Conservation (phyloP, 495 filamentous ascomycete species). For the Xylaria bambusicola region DNA sequence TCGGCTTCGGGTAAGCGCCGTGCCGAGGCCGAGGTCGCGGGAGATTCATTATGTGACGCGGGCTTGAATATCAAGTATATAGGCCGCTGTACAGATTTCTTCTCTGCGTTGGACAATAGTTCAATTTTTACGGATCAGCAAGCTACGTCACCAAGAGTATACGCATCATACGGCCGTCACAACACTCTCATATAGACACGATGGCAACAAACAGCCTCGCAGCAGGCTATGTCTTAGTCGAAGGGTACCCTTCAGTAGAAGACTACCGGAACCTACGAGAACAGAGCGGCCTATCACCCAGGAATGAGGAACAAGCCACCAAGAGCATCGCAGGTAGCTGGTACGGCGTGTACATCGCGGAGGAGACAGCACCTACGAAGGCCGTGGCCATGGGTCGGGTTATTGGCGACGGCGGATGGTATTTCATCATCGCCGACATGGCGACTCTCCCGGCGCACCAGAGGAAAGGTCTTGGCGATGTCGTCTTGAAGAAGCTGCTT, state of each 20-base stretch:
- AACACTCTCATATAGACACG: background rate
- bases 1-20: too few relatives aligned
- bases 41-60: too few relatives aligned
- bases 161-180: background rate
- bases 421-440: slow-evolving; percentile 57
- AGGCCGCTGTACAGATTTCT: too few relatives aligned
- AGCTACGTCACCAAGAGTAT: too few relatives aligned
- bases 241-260: slow-evolving; percentile 39
- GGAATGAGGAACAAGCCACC: slow-evolving; percentile 40
- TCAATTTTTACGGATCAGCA: too few relatives aligned
- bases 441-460: slow-evolving; percentile 52
- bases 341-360: slow-evolving; percentile 45
- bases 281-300: slow-evolving; percentile 36
- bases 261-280: slow-evolving; percentile 45
- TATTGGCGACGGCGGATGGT: slow-evolving; percentile 56
- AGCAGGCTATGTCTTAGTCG: slow-evolving; percentile 34
- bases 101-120: too few relatives aligned
- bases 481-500: slow-evolving; percentile 47
- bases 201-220: slow-evolving; percentile 27
- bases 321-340: slow-evolving; percentile 41
- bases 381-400: slow-evolving; percentile 55
- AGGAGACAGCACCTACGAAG: slow-evolving; percentile 23
- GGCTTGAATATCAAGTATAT: too few relatives aligned
- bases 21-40: too few relatives aligned
- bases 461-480: slow-evolving; percentile 50